Evolutionary conservation across 2,329 filamentous ascomycete species (phyloP).

Genomic region (Colletotrichum sp.): DNA sequence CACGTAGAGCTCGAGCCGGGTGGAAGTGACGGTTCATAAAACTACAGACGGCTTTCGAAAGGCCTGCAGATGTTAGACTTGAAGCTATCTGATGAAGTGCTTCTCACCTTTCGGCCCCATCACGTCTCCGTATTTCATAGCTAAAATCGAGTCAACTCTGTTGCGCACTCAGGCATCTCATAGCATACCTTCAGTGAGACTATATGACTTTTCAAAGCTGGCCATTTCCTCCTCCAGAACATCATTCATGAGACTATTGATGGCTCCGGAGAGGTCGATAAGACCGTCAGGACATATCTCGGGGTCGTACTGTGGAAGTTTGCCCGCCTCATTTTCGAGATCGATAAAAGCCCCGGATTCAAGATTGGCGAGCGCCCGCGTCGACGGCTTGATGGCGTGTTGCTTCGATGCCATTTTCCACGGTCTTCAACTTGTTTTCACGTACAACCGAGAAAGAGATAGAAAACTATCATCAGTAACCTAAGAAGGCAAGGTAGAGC

Average conservation of each 20-base stretch:
- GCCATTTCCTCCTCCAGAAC: neutral
- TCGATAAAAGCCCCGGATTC: neutral
- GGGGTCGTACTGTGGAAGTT: neutral
- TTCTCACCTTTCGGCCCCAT: neutral
- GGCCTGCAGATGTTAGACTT: neutral
- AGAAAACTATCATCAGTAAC: neutral
- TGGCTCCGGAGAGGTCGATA: conserved; percentile 1
- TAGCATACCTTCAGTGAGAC: neutral
- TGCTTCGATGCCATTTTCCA: neutral
- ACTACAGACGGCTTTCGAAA: neutral
- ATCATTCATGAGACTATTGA: neutral
- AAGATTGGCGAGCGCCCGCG: neutral
- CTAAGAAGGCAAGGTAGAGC: neutral
- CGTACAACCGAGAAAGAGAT: fast-evolving
- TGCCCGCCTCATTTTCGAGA: neutral
- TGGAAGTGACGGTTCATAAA: neutral
- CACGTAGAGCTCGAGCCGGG: neutral
- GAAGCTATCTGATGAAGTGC: neutral
- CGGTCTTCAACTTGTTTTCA: neutral
- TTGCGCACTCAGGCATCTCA: no score
- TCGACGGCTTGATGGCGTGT: neutral
- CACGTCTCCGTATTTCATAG: neutral
- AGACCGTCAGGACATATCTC: neutral
- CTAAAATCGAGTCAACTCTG: neutral
- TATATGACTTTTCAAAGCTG: neutral